phyloP scores from a whole-genome alignment of 371 early-diverging fungal species.

The Basidiobolus meristosporus region DNA sequence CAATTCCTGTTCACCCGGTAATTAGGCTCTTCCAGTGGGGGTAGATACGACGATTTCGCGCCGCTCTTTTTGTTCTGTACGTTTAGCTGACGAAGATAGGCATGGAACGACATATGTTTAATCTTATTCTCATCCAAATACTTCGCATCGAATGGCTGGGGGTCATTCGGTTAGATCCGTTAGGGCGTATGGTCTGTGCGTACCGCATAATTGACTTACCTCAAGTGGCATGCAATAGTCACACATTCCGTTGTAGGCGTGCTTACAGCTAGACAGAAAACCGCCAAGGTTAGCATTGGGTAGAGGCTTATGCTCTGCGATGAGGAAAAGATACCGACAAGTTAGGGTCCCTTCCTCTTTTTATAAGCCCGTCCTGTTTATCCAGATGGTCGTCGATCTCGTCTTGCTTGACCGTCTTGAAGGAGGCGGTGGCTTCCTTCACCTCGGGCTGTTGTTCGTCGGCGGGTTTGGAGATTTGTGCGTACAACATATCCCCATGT shows the following conservation, averaged over 20 bases:
- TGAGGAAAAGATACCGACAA: slow-evolving; percentile 69
- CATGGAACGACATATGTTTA: slow-evolving; percentile 93
- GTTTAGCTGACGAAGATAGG: slow-evolving; percentile 63
- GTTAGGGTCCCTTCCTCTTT: slow-evolving; percentile 50
- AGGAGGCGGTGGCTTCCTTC: slow-evolving; percentile 3
- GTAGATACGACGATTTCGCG: slow-evolving; percentile 16
- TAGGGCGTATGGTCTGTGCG: slow-evolving; percentile 1
- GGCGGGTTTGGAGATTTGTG: neutral
- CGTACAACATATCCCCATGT: slow-evolving; percentile 1
- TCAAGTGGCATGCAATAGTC: slow-evolving; percentile 94
- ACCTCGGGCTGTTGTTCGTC: slow-evolving; percentile 1
- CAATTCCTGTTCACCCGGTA: slow-evolving; percentile 66
- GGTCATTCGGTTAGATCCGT: neutral
- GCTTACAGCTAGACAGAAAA: slow-evolving; percentile 79
- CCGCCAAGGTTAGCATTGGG: too few relatives aligned
- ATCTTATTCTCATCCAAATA: slow-evolving; percentile 82
- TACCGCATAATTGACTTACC: slow-evolving; percentile 11
- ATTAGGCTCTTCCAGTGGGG: slow-evolving; percentile 72
- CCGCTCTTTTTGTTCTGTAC: slow-evolving; percentile 34
- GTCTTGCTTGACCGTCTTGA: slow-evolving; percentile 30
- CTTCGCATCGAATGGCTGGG: slow-evolving; percentile 65
- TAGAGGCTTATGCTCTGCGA: too few relatives aligned
- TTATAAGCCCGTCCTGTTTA: slow-evolving; percentile 64
- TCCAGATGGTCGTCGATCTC: slow-evolving; percentile 66
- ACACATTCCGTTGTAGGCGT: slow-evolving; percentile 86